Percentiles rank a stretch among this genome's conserved stretches.
Conservation (phyloP, 352 stramenopile species). For the Albugo laibachii region DNA sequence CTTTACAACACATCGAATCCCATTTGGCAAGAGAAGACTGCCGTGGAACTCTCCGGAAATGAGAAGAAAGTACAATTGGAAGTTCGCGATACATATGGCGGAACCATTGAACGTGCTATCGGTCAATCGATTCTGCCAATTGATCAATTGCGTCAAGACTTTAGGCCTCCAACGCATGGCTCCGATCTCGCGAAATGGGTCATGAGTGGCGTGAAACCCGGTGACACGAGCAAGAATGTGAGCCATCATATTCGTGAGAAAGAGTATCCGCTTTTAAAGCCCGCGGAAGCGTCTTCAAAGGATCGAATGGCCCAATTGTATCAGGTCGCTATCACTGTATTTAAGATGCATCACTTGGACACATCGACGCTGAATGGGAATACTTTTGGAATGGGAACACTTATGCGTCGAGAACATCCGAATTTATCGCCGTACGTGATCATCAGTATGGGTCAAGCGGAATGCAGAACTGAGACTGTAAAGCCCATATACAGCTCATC, state of each 20-base stretch:
- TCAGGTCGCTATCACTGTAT: too few species aligned
- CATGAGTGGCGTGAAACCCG: constrained; percentile 49
- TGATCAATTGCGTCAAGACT: constrained; percentile 51
- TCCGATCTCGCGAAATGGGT: constrained; percentile 67
- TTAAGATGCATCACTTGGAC: too few species aligned
- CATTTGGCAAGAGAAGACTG: constrained; percentile 55
- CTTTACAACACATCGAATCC: constrained; percentile 76
- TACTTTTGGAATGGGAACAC: too few species aligned
- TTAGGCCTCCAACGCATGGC: constrained; percentile 42
- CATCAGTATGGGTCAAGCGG: constrained; percentile 46
- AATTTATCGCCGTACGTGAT: constrained; percentile 70
- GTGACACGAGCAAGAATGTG: constrained; percentile 67
- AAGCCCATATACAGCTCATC: constrained; percentile 29
- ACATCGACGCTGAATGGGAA: too few species aligned
- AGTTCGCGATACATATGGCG: constrained; percentile 64
- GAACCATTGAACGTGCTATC: constrained; percentile 53
- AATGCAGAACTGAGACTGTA: constrained; percentile 38
- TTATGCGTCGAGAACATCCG: constrained; percentile 31
- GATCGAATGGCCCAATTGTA: too few species aligned
- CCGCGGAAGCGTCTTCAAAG: too few species aligned
- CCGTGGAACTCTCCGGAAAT: constrained; percentile 16
- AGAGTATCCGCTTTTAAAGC: constrained; percentile 35
- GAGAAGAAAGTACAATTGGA: constrained; percentile 54
- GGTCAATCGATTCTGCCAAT: constrained; percentile 60
- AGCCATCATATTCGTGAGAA: constrained; percentile 55